Conservation (phyloP, 2,329 filamentous ascomycete genomes). For the Penicillium sclerotigenum region DNA sequence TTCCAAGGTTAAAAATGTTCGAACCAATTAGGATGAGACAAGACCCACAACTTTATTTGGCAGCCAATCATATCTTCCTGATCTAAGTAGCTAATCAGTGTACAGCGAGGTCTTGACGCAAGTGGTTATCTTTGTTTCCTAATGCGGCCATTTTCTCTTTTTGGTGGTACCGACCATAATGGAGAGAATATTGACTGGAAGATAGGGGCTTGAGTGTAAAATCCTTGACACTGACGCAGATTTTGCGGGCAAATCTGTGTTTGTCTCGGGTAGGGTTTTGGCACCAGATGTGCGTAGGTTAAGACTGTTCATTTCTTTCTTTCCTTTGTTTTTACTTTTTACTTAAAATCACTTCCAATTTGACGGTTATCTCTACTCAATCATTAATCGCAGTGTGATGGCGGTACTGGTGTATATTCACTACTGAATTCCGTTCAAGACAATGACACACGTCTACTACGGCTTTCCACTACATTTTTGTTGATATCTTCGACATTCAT, state of each 20-base stretch:
- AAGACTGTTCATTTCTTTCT: background rate
- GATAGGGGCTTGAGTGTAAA: background rate
- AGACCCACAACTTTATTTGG: background rate
- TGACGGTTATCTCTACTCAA: background rate
- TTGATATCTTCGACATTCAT: background rate
- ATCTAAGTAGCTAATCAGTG: too few relatives aligned
- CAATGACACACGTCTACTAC: background rate
- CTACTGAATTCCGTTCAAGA: background rate
- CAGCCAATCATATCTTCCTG: background rate
- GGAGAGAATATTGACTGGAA: background rate
- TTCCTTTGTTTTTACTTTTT: background rate
- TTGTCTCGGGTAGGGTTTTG: background rate
- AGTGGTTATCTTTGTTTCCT: background rate
- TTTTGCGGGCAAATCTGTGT: background rate
- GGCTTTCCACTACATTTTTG: background rate
- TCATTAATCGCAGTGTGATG: background rate
- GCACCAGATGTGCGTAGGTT: background rate
- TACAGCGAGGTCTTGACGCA: constrained; percentile 16
- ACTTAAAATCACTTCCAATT: background rate
- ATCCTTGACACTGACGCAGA: background rate
- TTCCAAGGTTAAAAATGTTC: too few relatives aligned
- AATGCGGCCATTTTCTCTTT: constrained; percentile 1
- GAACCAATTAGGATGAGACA: background rate
- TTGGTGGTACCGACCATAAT: background rate
- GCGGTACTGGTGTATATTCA: background rate